Evolutionary conservation across 1,139 yeast genomes (phyloP).

Genomic region (Saccharomyces hybrid): DNA sequence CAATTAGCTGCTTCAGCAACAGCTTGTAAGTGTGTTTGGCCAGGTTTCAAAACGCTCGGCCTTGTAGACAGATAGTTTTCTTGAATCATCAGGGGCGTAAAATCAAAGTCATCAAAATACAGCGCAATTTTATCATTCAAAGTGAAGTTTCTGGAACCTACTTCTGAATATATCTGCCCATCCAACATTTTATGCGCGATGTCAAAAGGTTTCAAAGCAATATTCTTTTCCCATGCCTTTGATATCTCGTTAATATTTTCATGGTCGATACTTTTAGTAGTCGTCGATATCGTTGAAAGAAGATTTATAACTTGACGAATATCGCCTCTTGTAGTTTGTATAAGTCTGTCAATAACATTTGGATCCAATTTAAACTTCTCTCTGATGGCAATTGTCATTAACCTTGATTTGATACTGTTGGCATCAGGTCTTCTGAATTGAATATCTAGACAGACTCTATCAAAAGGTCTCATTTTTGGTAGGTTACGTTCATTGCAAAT

Average conservation of each 20-base stretch:
- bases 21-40: slow-evolving; percentile 48
- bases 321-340: slow-evolving; percentile 80
- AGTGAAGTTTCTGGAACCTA: slow-evolving; percentile 42
- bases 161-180: slow-evolving; percentile 50
- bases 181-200: slow-evolving; percentile 66
- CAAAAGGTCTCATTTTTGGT: slow-evolving; percentile 96
- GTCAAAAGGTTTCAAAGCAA: slow-evolving; percentile 86
- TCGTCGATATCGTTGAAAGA: slow-evolving; percentile 73
- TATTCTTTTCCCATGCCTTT: slow-evolving; percentile 79
- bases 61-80: slow-evolving; percentile 74
- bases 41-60: slow-evolving; percentile 41
- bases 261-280: slow-evolving; percentile 53
- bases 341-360: slow-evolving; percentile 73
- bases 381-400: slow-evolving; percentile 84
- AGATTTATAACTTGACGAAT: slow-evolving; percentile 90
- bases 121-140: slow-evolving; percentile 80
- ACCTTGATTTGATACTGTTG: slow-evolving; percentile 67
- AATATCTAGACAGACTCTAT: slow-evolving; percentile 71
- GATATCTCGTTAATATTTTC: slow-evolving; percentile 49
- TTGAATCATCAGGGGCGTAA: slow-evolving; percentile 92
- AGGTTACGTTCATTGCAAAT: slow-evolving; percentile 89
- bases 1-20: slow-evolving; percentile 80
- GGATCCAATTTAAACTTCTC: slow-evolving; percentile 80
- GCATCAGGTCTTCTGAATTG: slow-evolving; percentile 88
- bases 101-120: slow-evolving; percentile 91